Evolutionary conservation across 495 filamentous ascomycete species (phyloP), one percentile per base, ranked within the genome.

Genomic region (Penicillium tannophilum): DNA sequence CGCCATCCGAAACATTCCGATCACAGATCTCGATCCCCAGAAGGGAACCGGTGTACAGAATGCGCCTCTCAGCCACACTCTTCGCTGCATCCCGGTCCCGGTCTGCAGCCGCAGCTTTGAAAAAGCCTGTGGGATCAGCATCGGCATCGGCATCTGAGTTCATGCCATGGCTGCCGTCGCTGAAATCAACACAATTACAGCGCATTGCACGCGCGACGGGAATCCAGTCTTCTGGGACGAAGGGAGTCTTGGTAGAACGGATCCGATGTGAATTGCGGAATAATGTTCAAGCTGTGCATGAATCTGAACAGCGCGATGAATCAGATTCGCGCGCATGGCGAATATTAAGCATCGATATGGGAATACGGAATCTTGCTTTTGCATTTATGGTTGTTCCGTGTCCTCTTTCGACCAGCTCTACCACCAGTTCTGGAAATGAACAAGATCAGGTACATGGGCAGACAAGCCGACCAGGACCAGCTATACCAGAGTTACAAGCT

Each of bases 311-410:
- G 28, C 28, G 28, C 6, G 28, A 31, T 6, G 16, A 23, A 51
- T 28, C 50, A 2, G 20, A 24, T n/a, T 36, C 33, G 7, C 14
- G 30, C 51, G 23, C 46, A 28, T 63, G 60, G 58, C 78, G 80
- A 30, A 82, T 98, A 49, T 69, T 97, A 23, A 92, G 90, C 68
- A 88, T 94, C 64, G 91, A 97, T 73, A 86, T 97, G 83, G 91
- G 92, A 44, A 87, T 97, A 64, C 84, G 84, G 43, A 95, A 94
- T 73, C 76, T 96, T 16, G 93, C 91, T 14, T 91, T 87, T 62
- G 73, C 76, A 36, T 69, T 76, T 70, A 47, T 79, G n/a, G 30
- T 60, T 0, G 63, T 77, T 16, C 59, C 63, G 2, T 28, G 39
- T 39, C 56, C 56, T 20, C 26, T 46, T 23, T 28, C 33, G 26